Evolutionary conservation across 2,329 filamentous ascomycete genomes (phyloP), one percentile per base, ranked within the genome.

Genomic region (Ceratocystis destructans): DNA sequence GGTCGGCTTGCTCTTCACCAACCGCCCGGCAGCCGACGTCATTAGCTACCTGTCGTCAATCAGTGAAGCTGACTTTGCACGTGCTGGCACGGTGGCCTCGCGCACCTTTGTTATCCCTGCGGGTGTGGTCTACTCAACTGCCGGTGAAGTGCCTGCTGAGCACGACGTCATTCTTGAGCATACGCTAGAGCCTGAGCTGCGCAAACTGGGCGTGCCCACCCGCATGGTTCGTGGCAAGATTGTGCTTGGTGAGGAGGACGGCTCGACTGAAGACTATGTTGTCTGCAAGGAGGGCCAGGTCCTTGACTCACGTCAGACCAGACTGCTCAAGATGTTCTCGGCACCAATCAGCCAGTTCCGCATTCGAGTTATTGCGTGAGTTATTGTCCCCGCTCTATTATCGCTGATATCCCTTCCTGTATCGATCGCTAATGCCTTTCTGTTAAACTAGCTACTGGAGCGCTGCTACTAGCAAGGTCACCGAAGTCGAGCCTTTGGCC

Each of bases 261-360:
- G 88, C 71, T 73, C 76, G 66, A 78, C 75, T 57, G 77, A 79
- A 65, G 79, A 78, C n/a, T 95, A 92, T 74, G 82, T 82, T 8
- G 85, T 99, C 62, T 97, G 93, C 78, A 86, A 85, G 72, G 87
- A 91, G 76, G 94, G 93, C 10, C 85, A 96, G 73, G 82, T 85
- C 57, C 78, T 99, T 71, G 92, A 96, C 76, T 92, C 89, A 71
- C 83, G 93, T 72, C 94, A 99, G 82, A 96, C 94, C 67, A 87
- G 91, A 70, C 78, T 99, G 73, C 77, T 99, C 76, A 97, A 97
- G 83, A 81, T 96, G 72, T 97, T 99, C 77, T 88, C 90, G 64
- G 84, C 96, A 67, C 90, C 89, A 69, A 84, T 94, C 77, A 89
- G 90, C 67, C 91, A 97, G 78, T 99, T 99, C 79, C 87, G 82